phyloP scores from a whole-genome alignment of 352 stramenopile genomes.

The Paralagenidium karlingii region DNA sequence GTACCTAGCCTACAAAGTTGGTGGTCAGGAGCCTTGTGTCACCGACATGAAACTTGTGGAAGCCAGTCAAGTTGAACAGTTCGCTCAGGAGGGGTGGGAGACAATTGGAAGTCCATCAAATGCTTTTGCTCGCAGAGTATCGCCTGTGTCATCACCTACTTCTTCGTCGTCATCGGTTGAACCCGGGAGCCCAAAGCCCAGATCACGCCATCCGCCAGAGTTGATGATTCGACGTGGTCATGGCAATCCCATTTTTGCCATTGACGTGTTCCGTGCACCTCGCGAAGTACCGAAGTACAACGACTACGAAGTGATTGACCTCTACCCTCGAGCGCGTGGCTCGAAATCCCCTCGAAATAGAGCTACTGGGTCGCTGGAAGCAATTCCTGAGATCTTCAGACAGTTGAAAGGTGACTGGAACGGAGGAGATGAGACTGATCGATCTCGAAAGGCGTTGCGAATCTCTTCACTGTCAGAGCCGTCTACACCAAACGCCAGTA shows the following conservation, averaged over 20 bases:
- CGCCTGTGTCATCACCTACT: too few relatives aligned
- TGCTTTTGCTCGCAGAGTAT: background rate
- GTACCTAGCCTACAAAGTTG: conserved; percentile 74
- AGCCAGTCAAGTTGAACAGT: conserved; percentile 20
- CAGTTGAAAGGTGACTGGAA: conserved; percentile 75
- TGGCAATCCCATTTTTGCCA: conserved; percentile 75
- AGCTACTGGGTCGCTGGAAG: conserved; percentile 5
- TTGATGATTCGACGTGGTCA: conserved; percentile 68
- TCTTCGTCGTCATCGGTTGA: too few relatives aligned
- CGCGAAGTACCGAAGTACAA: conserved; percentile 80
- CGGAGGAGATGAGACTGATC: conserved; percentile 56
- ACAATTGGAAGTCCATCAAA: conserved; percentile 37
- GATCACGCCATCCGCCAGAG: conserved; percentile 27
- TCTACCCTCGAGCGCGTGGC: conserved; percentile 15
- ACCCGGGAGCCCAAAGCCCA: too few relatives aligned
- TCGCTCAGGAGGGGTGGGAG: conserved; percentile 48
- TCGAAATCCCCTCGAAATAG: background rate
- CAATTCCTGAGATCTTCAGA: conserved; percentile 2
- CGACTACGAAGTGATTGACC: conserved; percentile 79
- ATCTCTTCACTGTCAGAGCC: conserved; percentile 47
- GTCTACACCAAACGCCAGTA: background rate
- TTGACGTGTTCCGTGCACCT: conserved; percentile 78
- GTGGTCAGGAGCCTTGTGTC: conserved; percentile 64
- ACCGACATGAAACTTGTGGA: conserved; percentile 63
- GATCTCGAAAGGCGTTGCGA: conserved; percentile 39